Conservation (phyloP, 2,329 filamentous ascomycete genomes). For the Diaporthe citri region DNA sequence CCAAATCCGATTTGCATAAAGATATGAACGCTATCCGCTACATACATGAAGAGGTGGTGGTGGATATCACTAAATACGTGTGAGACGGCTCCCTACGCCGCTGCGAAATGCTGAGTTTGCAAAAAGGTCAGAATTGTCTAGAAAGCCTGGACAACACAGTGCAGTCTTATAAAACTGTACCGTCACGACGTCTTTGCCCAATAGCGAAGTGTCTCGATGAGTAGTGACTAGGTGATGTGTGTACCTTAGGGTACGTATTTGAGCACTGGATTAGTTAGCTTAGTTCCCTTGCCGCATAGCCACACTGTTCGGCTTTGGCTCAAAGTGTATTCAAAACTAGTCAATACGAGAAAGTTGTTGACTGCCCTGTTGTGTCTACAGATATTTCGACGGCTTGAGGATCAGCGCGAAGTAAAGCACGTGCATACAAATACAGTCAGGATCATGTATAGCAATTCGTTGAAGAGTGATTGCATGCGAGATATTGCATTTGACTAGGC, state of each 20-base stretch:
- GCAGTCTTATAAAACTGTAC: too few species aligned
- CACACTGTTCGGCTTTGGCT: not conserved
- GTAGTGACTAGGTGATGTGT: not conserved
- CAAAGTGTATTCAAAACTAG: too few species aligned
- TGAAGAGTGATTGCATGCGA: not conserved
- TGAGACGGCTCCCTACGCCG: too few species aligned
- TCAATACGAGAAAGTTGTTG: not conserved
- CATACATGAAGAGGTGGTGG: not conserved
- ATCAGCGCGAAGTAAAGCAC: not conserved
- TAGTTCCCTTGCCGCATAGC: not conserved
- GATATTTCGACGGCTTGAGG: too few species aligned
- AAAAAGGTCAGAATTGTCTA: too few species aligned
- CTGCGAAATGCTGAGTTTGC: too few species aligned
- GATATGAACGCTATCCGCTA: not conserved
- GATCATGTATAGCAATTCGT: not conserved
- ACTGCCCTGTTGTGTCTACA: not conserved
- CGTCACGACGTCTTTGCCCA: not conserved
- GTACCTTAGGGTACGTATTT: not conserved
- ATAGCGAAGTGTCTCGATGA: not conserved
- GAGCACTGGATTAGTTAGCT: not conserved
- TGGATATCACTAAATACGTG: too few species aligned
- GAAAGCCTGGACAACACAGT: too few species aligned
- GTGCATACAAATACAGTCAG: too few species aligned
- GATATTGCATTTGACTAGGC: not conserved
- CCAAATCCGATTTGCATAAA: slow-evolving; percentile 21